Percentiles rank a stretch among this genome's conserved stretches.
Conservation (phyloP, 2,329 filamentous ascomycete genomes). For the Raffaelea ambrosiae region DNA sequence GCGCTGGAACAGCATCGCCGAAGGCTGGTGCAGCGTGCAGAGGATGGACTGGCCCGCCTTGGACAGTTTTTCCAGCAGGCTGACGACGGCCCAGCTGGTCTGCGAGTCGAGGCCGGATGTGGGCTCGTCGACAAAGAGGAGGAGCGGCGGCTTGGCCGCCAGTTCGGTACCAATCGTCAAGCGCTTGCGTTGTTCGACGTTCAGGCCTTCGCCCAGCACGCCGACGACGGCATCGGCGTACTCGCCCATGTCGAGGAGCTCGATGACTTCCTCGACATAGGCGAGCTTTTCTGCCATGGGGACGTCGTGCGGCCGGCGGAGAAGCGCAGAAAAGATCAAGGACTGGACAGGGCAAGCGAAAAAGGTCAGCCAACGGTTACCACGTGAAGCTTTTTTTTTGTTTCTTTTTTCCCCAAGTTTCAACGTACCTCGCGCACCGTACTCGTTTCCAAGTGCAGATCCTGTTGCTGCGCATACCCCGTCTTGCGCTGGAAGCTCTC, state of each 20-base stretch:
- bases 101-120: conserved; percentile 90
- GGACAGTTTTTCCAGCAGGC: conserved; percentile 79
- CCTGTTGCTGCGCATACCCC: conserved; percentile 86
- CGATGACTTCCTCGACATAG: conserved; percentile 86
- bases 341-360: too few relatives aligned
- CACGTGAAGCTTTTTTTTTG: too few relatives aligned
- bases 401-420: too few relatives aligned
- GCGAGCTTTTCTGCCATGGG: conserved; percentile 69
- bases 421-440: conserved; percentile 91
- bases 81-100: conserved; percentile 84
- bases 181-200: conserved; percentile 61
- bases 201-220: conserved; percentile 77
- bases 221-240: conserved; percentile 87
- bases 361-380: too few relatives aligned
- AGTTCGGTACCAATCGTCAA: conserved; percentile 86
- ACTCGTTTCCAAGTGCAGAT: conserved; percentile 74
- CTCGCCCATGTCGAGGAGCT: conserved; percentile 79
- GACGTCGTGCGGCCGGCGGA: conserved; percentile 70
- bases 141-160: conserved; percentile 77
- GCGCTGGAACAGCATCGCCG: conserved; percentile 84
- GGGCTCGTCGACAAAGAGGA: conserved; percentile 89
- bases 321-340: conserved; percentile 38
- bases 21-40: conserved; percentile 95
- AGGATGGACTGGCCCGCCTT: conserved; percentile 84
- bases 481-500: conserved; percentile 83